A percentile compares a stretch with the other conserved stretches of the same genome.
phyloP scores from a whole-genome alignment of 768 basidiomycete genomes.

The Lentinula sp. region DNA sequence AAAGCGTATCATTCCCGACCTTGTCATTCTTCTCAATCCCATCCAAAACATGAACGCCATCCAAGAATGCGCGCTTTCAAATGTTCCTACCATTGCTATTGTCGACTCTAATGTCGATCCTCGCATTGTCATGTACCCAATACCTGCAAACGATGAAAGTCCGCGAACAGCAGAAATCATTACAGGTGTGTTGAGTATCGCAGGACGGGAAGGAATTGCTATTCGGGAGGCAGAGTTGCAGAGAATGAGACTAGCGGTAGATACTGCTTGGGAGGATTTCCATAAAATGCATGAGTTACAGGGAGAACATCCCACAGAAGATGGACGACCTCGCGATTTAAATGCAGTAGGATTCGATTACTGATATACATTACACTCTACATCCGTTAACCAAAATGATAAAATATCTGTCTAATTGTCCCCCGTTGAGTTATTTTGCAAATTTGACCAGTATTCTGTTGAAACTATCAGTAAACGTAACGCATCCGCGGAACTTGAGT shows the following conservation, averaged over 20 bases:
- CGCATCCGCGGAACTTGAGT: background rate
- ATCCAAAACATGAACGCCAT: conserved; percentile 79
- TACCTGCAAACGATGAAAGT: conserved; percentile 97
- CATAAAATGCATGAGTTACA: conserved; percentile 6
- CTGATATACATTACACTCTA: background rate
- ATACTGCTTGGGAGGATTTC: conserved; percentile 5
- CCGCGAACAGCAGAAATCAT: conserved; percentile 87
- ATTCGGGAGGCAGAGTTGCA: conserved; percentile 29
- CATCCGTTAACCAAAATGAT: background rate
- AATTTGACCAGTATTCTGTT: conserved; percentile 65
- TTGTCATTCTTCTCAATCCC: conserved; percentile 90
- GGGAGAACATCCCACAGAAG: conserved; percentile 4
- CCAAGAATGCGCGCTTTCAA: conserved; percentile 82
- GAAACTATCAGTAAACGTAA: conserved; percentile 13
- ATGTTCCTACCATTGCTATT: conserved; percentile 91
- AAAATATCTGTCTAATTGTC: conserved; percentile 13
- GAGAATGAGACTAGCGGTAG: conserved; percentile 19
- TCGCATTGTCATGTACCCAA: conserved; percentile 94
- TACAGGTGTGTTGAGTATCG: conserved; percentile 84
- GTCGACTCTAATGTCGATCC: conserved; percentile 96
- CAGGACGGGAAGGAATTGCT: conserved; percentile 68
- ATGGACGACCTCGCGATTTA: background rate
- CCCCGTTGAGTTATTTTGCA: conserved; percentile 42
- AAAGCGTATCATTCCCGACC: conserved; percentile 69
- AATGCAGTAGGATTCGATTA: background rate